Evolutionary conservation across 1,139 yeast species (phyloP).

Genomic region (Ashbya aceris): DNA sequence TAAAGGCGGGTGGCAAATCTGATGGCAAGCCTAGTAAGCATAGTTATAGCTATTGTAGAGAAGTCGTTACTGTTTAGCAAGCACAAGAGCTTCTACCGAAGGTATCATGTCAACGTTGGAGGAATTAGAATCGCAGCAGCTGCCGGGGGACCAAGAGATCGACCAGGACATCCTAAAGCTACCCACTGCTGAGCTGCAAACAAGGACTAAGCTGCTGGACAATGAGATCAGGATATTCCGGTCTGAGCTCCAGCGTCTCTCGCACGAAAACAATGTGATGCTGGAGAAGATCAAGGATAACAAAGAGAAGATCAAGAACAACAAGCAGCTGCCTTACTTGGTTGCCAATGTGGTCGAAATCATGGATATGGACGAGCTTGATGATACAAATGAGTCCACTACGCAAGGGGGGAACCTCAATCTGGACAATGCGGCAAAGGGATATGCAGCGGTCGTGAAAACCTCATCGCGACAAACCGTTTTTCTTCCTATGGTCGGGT

Average conservation of each 20-base stretch:
- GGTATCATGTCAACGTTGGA: slow-evolving; percentile 54
- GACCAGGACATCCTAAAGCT: slow-evolving; percentile 76
- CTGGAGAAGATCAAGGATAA: slow-evolving; percentile 90
- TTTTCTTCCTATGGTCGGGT: slow-evolving; percentile 88
- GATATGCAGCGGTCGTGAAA: slow-evolving; percentile 96
- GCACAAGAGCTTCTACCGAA: background rate
- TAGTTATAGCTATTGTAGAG: background rate
- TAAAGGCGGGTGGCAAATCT: slow-evolving; percentile 6
- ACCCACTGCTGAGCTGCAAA: slow-evolving; percentile 74
- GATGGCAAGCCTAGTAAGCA: background rate
- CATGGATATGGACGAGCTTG: slow-evolving; percentile 79
- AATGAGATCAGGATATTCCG: slow-evolving; percentile 95
- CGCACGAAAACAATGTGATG: slow-evolving; percentile 91
- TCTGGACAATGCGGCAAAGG: slow-evolving; percentile 81
- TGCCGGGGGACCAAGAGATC: slow-evolving; percentile 42
- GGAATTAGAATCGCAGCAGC: slow-evolving; percentile 47
- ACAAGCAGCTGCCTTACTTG: slow-evolving; percentile 88
- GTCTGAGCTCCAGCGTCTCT: slow-evolving; percentile 81
- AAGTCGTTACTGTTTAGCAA: background rate
- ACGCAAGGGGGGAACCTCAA: slow-evolving; percentile 96
- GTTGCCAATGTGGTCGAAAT: slow-evolving; percentile 98
- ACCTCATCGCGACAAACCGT: slow-evolving; percentile 97
- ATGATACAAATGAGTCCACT: slow-evolving; percentile 50
- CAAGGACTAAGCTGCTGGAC: slow-evolving; percentile 80
- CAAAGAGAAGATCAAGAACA: slow-evolving; percentile 91